Conservation (phyloP, 192 early-diverging fungal species). For the Rhizophagus clarus region DNA sequence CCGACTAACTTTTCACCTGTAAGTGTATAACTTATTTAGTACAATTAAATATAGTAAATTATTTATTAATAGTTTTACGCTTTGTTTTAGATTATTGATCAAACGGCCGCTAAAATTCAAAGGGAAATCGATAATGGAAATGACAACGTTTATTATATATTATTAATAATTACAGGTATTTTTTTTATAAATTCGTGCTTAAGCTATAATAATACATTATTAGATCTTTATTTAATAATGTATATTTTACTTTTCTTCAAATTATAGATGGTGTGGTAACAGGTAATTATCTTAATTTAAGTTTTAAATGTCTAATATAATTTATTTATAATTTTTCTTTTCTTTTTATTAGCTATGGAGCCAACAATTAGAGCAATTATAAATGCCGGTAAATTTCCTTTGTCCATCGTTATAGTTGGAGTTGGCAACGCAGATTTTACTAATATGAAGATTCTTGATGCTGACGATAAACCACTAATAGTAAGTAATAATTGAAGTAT, state of each 20-base stretch:
- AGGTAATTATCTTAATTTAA: conserved; percentile 30
- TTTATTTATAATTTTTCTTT: background rate
- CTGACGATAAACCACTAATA: conserved; percentile 41
- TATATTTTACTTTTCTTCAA: conserved; percentile 25
- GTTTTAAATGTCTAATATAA: background rate
- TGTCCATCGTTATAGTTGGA: conserved; percentile 60
- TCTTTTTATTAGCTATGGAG: conserved; percentile 32
- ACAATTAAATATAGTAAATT: background rate
- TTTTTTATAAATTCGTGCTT: conserved; percentile 33
- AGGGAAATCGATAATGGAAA: conserved; percentile 30
- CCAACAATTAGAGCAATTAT: conserved; percentile 49
- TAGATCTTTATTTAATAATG: conserved; percentile 25
- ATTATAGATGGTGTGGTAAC: conserved; percentile 33
- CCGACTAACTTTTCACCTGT: conserved; percentile 62
- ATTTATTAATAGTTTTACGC: background rate
- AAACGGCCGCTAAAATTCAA: conserved; percentile 20
- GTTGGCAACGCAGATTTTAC: conserved; percentile 54
- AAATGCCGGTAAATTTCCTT: conserved; percentile 42
- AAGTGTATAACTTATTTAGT: background rate
- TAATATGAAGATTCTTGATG: conserved; percentile 55
- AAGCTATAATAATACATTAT: background rate
- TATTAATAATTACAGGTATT: conserved; percentile 17
- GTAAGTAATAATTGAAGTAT: no score
- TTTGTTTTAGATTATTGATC: conserved; percentile 12
- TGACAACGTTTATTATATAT: conserved; percentile 23